phyloP scores from a whole-genome alignment of 257 asterid genomes.

The Oldenlandia corymbosa region DNA sequence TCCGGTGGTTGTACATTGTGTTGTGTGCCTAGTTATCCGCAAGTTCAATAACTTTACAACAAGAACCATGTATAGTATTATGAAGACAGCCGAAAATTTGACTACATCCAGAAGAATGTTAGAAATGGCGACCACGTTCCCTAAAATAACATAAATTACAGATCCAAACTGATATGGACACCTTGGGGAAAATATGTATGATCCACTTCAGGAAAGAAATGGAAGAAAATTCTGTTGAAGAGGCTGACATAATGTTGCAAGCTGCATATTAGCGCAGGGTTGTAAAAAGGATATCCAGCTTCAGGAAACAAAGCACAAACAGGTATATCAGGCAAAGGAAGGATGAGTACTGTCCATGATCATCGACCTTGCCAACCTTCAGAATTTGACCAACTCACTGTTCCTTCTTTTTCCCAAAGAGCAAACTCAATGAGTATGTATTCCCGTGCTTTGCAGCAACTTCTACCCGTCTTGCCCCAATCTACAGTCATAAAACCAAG shows the following conservation, averaged over 20 bases:
- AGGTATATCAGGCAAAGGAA: not conserved
- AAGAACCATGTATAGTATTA: too few relatives aligned
- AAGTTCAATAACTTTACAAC: too few relatives aligned
- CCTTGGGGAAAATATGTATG: not conserved
- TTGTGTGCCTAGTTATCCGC: too few relatives aligned
- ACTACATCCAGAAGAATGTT: too few relatives aligned
- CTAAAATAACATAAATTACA: not conserved
- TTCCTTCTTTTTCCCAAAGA: slow-evolving; percentile 58
- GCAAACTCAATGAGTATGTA: slow-evolving; percentile 72
- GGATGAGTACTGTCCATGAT: not conserved
- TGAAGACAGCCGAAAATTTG: too few relatives aligned
- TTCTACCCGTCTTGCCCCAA: slow-evolving; percentile 75
- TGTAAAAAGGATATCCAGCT: not conserved
- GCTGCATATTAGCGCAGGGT: not conserved
- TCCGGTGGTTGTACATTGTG: too few relatives aligned
- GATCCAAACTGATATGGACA: not conserved
- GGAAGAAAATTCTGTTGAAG: not conserved
- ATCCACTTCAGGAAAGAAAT: not conserved
- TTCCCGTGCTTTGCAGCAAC: slow-evolving; percentile 77
- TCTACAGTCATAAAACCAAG: slow-evolving; percentile 35
- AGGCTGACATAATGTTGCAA: not conserved
- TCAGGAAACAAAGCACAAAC: not conserved
- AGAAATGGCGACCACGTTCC: not conserved
- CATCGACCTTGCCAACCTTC: not conserved
- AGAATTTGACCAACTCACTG: slow-evolving; percentile 13